A percentile compares a stretch with the other conserved stretches of the same genome.
Evolutionary conservation across 768 basidiomycete genomes (phyloP).

Genomic region (Thelephora aurantiotincta): DNA sequence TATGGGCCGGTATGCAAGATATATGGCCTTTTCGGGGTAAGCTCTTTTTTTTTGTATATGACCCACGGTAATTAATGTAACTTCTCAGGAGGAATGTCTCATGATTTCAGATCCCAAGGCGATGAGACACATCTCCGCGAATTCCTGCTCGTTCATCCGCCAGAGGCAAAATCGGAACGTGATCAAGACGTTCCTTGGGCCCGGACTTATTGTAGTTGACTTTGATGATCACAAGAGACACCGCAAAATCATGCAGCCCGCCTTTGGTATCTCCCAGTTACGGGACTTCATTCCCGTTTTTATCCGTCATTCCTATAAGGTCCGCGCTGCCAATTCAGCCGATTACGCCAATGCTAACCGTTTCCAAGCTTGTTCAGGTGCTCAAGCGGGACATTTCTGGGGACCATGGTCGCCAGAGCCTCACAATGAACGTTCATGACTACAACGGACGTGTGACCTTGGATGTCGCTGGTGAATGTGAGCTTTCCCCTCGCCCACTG

Average conservation of each 20-base stretch:
- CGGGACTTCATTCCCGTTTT: conserved; percentile 12
- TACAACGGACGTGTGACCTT: conserved; percentile 26
- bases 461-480: conserved; percentile 25
- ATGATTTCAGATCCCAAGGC: too few species aligned
- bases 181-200: neutral
- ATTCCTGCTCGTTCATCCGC: conserved; percentile 21
- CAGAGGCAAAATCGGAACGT: neutral
- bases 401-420: neutral
- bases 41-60: conserved; percentile 3
- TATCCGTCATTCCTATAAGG: conserved; percentile 10
- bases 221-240: too few species aligned
- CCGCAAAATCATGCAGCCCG: conserved; percentile 22
- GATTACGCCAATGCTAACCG: neutral
- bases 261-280: conserved; percentile 28
- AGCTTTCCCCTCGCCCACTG: neutral
- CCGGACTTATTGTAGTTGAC: neutral
- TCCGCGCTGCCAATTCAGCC: too few species aligned
- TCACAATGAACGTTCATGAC: conserved; percentile 28
- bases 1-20: conserved; percentile 37
- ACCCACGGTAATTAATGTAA: neutral
- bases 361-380: neutral
- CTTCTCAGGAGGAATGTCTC: conserved; percentile 33
- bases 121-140: conserved; percentile 42
- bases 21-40: conserved; percentile 37
- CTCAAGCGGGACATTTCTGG: too few species aligned